Base-by-base conservation (phyloP, 108 stramenopile genomes). In the Nitzschia palea region DNA sequence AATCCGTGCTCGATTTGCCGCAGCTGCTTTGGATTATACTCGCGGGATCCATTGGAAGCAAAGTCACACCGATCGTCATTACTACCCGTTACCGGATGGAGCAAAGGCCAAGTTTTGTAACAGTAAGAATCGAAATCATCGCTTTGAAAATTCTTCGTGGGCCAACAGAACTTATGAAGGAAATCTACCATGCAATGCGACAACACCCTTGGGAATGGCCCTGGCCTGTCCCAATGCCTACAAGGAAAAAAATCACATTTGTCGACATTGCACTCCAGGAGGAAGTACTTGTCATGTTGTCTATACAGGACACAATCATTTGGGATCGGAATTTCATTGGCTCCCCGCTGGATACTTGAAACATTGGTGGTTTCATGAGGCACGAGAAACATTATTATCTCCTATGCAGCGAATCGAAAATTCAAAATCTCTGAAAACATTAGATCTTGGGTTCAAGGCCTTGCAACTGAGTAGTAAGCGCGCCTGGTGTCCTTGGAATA, bases 261-360 rank as follows among this genome's bases (percentile, higher is more conserved):
- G 37, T 3, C 8, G 15, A 12, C 45, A n/a, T 10, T 42, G 43
- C 34, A 36, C 20, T 2, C 20, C 30, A 12, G 53, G 30, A 2
- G 44, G 10, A 18, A 25, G 56, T 28, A 14, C 32, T 12, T 81
- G 77, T 47, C 33, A 76, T 42, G 22, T 23, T 1, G 74, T 82
- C 17, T 78, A 78, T 34, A 45, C 37, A 9, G 73, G 69, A 20
- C 77, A 82, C 48, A 78, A 75, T 33, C 22, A 32, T 28, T 12
- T 78, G 3, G 81, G 81, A 3, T 45, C 27, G 15, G 81, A 82
- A 71, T 37, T 82, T 29, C 73, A 78, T 68, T 82, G 81, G 81
- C 42, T 82, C 12, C 73, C 81, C 1, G 31, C 68, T 6, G 17
- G 28, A 35, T 68, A 53, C 35, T 32, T 82, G 12, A 36, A 62